phyloP scores from a whole-genome alignment of 164 flowering plant genomes.

The Warburgia ugandensis region DNA sequence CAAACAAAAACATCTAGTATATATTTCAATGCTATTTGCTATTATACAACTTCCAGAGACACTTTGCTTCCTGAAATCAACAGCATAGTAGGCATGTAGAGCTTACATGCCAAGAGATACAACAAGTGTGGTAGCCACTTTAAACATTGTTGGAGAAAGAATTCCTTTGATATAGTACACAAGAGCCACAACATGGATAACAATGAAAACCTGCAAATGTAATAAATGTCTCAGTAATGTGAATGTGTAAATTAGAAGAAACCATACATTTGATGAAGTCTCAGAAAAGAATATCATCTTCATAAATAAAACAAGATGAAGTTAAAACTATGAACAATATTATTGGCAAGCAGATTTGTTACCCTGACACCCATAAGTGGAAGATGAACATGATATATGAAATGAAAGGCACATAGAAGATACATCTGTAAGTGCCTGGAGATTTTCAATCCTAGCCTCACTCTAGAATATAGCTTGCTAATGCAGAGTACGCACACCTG shows the following conservation, averaged over 20 bases:
- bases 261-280: too few relatives aligned
- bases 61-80: background rate
- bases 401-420: background rate
- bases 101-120: constrained; percentile 88
- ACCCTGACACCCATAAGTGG: background rate
- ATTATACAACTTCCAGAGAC: background rate
- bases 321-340: too few relatives aligned
- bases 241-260: too few relatives aligned
- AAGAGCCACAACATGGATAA: constrained; percentile 94
- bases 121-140: constrained; percentile 92
- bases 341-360: too few relatives aligned
- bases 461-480: too few relatives aligned
- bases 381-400: background rate
- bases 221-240: constrained; percentile 6
- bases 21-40: background rate
- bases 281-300: too few relatives aligned
- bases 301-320: too few relatives aligned
- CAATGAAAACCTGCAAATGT: constrained; percentile 75
- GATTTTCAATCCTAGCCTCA: background rate
- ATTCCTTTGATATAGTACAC: constrained; percentile 90
- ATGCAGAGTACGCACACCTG: too few relatives aligned
- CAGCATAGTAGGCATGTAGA: constrained; percentile 7
- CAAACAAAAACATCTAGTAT: background rate
- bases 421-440: background rate
- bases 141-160: constrained; percentile 89